These are phyloP conservation scores for Cyberlindnera galapagoensis DNA, from an alignment of 805 yeast species.

Conservation along the genomic window DNA sequence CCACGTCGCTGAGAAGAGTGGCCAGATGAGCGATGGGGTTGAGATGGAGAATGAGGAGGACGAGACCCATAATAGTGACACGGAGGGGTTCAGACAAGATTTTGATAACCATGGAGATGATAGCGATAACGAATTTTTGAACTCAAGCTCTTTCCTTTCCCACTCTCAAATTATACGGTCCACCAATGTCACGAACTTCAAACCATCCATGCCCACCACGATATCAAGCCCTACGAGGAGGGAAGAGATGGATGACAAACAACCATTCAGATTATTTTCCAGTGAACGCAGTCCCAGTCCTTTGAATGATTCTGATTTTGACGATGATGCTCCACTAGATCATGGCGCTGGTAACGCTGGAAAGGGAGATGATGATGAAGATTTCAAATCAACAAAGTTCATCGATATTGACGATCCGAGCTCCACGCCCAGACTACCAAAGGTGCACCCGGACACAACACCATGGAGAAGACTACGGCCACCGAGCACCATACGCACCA, in stretches of 20 bases:
- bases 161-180: slow-evolving; percentile 22
- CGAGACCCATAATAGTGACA: no score
- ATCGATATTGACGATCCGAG: slow-evolving; percentile 24
- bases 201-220: slow-evolving; percentile 4
- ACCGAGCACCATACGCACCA: slow-evolving; percentile 13
- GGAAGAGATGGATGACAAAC: slow-evolving; percentile 2
- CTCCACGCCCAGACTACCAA: slow-evolving; percentile 26
- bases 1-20: slow-evolving; percentile 7
- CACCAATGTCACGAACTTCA: slow-evolving; percentile 15
- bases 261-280: not conserved
- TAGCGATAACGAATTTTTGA: slow-evolving; percentile 17
- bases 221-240: slow-evolving; percentile 19
- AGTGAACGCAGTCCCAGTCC: not conserved
- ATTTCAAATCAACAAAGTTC: slow-evolving; percentile 9
- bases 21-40: slow-evolving; percentile 3
- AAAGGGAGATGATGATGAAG: slow-evolving; percentile 3
- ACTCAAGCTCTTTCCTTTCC: slow-evolving; percentile 23
- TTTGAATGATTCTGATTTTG: not conserved
- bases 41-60: slow-evolving; percentile 1
- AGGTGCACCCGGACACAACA: slow-evolving; percentile 28
- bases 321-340: not conserved
- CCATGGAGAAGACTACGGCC: slow-evolving; percentile 30
- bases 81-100: slow-evolving; percentile 3
- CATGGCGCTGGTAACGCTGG: no score
- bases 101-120: slow-evolving; percentile 8